phyloP scores from a whole-genome alignment of 768 basidiomycete genomes.

The Leccinum uliginosum region DNA sequence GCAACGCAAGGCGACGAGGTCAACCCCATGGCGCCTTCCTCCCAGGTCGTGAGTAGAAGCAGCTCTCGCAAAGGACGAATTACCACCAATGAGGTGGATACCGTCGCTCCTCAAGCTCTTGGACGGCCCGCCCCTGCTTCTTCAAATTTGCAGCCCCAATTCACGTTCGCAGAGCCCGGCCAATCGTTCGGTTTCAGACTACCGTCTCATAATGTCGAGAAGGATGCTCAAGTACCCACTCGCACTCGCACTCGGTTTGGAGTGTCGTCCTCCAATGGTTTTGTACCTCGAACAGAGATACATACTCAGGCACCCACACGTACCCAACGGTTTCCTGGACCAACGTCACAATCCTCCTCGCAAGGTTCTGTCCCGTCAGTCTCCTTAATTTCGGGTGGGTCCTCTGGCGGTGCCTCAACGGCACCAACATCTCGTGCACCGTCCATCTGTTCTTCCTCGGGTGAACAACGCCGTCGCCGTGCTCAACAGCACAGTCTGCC shows the following conservation, averaged over 20 bases:
- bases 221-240: background rate
- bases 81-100: background rate
- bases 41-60: background rate
- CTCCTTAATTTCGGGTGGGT: background rate
- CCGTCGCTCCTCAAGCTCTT: too few relatives aligned
- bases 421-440: background rate
- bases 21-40: constrained; percentile 6
- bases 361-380: background rate
- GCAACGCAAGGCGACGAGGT: background rate
- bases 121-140: background rate
- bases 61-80: background rate
- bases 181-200: background rate
- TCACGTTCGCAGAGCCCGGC: background rate
- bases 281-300: background rate
- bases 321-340: background rate
- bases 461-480: background rate
- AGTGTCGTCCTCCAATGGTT: background rate
- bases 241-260: background rate
- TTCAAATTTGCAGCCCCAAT: background rate
- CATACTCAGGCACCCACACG: background rate
- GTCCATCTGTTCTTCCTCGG: background rate
- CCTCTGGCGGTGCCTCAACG: background rate
- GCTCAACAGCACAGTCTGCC: background rate
- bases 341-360: background rate
- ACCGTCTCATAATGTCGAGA: background rate